Evolutionary conservation across 306 rosid species (phyloP), one percentile per base, ranked within the genome.

Genomic region (Parietaria judaica): DNA sequence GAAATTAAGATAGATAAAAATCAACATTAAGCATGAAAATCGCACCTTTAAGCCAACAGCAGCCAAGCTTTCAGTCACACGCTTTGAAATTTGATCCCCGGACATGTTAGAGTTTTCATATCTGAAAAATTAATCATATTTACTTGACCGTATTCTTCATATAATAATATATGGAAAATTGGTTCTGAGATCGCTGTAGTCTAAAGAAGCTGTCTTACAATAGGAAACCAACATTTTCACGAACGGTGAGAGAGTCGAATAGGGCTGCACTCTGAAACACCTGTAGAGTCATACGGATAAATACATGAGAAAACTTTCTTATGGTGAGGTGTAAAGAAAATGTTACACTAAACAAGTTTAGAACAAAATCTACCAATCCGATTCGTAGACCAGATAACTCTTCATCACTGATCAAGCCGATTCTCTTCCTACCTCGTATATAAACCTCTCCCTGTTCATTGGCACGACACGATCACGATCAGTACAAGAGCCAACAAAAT

Each of bases 201-300:
- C 23, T 48, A 69, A 10, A 39, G 41, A 56, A 63, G 66, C 64
- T 38, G 45, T 54, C 71, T 88, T 86, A 94, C 99, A 94, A 79
- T 79, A 86, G 99, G 72, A 94, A 94, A 78, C 99, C 99, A 66
- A 94, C 97, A 71, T 94, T 94, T 81, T 94, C 97, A 41, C 95
- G 94, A 55, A 94, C 97, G 15, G 89, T 88, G 78, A 94, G 72
- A 57, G 99, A 94, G 79, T 94, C 97, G 84, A 94, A 94, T 41
- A 94, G 99, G 53, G 99, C 99, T 8, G 99, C 99, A 72, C 99
- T 94, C 80, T 94, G 99, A 76, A 94, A 94, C 61, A 94, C 99
- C 99, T 94, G 80, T 74, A 36, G 71, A 63, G 23, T 67, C 5
- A 49, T 52, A 51, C 61, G 62, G 11, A 47, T 13, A 7, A 36